Base-by-base conservation (phyloP, 2,329 filamentous ascomycete genomes). In the Fulvia fulva region DNA sequence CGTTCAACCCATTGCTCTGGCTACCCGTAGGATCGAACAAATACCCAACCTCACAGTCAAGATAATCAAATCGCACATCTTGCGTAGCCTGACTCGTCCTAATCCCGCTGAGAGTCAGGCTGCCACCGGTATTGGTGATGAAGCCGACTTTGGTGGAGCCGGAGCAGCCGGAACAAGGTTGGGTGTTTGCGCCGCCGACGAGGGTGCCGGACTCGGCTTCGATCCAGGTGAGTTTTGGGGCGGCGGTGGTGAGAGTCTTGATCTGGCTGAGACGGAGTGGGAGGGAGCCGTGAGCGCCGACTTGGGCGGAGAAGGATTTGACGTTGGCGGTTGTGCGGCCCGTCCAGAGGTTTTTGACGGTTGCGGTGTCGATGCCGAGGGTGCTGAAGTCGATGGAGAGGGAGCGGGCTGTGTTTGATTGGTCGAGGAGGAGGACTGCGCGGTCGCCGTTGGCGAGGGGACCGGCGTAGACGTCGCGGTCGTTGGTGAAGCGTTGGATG, bases 31-130 rank as follows among this genome's bases (percentile, higher is more conserved):
- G 43, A 23, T 56, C 58, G 8, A 61, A 64, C 0, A 71, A 67
- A 30, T 73, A 75, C 0, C 68, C 69, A 21, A 77, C 71, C 2
- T 76, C 74, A 61, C 75, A 75, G 51, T 77, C 73, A 51, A 77
- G 60, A 49, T 75, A 77, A 53, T 77, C 75, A 21, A 77, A 68
- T 0, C 69, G 68, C 1, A 75, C 49, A 5, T 74, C 59, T 45
- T 71, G 73, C 19, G 65, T 72, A 0, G 70, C 65, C n/a, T 67
- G 49, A 9, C 64, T 62, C 11, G 62, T 68, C 4, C 43, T 52
- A 25, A 77, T 66, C 7, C 66, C 67, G 21, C 41, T 56, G 26
- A 76, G 68, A 9, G 65, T 69, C 5, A 69, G 65, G 30, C 57
- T 59, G 3, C 56, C 54, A 8, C 56, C 58, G 30, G 14, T 21